Conservation (phyloP, 495 filamentous ascomycete genomes). For the Penicillium steckii region DNA sequence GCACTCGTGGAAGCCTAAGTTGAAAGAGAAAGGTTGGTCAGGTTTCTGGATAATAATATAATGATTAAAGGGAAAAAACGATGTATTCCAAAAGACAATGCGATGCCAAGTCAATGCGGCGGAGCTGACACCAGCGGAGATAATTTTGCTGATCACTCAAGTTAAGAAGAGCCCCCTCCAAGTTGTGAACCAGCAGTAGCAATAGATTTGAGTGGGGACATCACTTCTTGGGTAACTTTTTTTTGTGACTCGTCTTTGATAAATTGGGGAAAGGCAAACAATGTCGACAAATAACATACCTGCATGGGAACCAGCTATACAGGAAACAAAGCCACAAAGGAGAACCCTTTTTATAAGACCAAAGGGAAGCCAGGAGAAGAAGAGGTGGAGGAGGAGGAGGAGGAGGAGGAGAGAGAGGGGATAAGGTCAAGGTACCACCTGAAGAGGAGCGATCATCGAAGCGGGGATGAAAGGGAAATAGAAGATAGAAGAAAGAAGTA, state of each 20-base stretch:
- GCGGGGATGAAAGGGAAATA: conserved; percentile 32
- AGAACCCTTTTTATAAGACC: conserved; percentile 30
- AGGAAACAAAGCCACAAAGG: conserved; percentile 23
- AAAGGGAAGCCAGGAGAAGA: conserved; percentile 26
- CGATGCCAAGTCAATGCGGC: not conserved
- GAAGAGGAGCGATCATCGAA: conserved; percentile 41
- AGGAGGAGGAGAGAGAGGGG: conserved; percentile 6
- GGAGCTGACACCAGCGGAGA: not conserved
- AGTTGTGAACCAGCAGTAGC: not conserved
- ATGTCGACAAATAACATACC: conserved; percentile 35
- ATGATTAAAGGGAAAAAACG: not conserved
- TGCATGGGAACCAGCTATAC: conserved; percentile 43
- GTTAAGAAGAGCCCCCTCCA: not conserved
- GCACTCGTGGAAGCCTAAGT: conserved; percentile 51
- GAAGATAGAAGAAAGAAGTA: not conserved
- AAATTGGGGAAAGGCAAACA: no score
- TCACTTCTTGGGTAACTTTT: not conserved
- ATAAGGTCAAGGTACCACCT: conserved; percentile 42
- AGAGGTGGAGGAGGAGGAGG: not conserved
- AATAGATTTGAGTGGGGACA: not conserved
- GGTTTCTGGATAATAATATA: not conserved
- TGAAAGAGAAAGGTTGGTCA: conserved; percentile 9
- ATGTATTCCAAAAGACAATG: not conserved
- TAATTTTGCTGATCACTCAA: not conserved
- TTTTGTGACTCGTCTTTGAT: no score